Base-by-base conservation (phyloP, 768 basidiomycete genomes). In the Boletus barrowsii region DNA sequence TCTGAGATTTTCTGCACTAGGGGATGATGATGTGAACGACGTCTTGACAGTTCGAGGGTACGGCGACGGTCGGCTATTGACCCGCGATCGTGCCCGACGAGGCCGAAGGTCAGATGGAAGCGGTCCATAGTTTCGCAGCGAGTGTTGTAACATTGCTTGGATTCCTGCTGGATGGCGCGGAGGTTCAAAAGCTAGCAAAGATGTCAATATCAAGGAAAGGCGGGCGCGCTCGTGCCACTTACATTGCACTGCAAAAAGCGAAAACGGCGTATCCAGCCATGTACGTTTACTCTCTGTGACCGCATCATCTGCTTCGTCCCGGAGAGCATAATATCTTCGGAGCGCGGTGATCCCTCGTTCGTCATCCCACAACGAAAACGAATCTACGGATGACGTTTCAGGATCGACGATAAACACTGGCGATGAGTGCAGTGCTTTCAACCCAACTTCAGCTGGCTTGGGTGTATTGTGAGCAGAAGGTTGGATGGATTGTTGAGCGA, bases 251-350 rank as follows among this genome's bases (percentile, higher is more conserved):
- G 86, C 84, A 46, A 79, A 89, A n/a, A 83, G 24, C 0, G 88
- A 90, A 60, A 87, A 84, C 0, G 87, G 81, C 0, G 89, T 92
- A 61, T 91, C 89, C 0, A 60, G 44, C 89, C 88, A 90, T 1
- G 68, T 57, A 10, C 75, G 77, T 67, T 81, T 76, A 62, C 89
- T 92, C 64, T 89, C 87, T 2, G 68, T 72, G 5, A 90, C 83
- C 0, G 83, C 81, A 20, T 75, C 79, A 36, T 87, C 76, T 6
- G 80, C 88, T 68, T 91, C 88, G 47, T 85, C 80, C 37, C 80
- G 76, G 20, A 90, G 76, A 3, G 85, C 83, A 60, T 83, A 88
- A 56, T 84, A 91, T 57, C 76, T 81, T 55, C 88, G 76, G 41
- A 91, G 65, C 0, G 83, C 79, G 0, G 79, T 67, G 47, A 89